These are phyloP conservation scores for Fusarium vanettenii DNA, from an alignment of 2,329 filamentous ascomycete genomes.

Conservation along the genomic window DNA sequence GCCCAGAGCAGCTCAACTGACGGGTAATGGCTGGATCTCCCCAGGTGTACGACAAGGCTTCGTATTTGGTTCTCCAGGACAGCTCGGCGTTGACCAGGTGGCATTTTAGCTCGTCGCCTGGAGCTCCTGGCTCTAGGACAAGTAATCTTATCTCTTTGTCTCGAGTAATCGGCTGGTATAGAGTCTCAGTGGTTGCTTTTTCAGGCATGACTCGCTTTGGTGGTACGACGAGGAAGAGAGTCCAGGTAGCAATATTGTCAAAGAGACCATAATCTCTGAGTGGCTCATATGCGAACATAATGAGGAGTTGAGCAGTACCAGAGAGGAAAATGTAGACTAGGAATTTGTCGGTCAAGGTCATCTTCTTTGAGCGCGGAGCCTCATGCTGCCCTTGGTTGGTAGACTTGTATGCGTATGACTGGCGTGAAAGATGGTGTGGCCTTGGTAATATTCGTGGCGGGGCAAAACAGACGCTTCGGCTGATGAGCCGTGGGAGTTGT, in stretches of 20 bases:
- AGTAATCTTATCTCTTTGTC: not conserved
- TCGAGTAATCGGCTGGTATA: not conserved
- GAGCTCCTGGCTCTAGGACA: not conserved
- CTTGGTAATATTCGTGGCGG: not conserved
- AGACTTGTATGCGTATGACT: not conserved
- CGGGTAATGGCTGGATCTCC: not conserved
- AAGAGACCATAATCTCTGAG: not conserved
- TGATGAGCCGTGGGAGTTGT: not conserved
- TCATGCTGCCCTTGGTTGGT: not conserved
- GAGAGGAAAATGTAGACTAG: not conserved
- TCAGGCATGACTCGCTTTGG: not conserved
- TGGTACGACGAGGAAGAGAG: not conserved
- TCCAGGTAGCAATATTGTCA: not conserved
- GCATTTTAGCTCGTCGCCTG: not conserved
- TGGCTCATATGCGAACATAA: not conserved
- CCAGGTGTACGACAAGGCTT: not conserved
- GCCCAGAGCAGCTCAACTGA: not conserved
- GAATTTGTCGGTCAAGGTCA: not conserved
- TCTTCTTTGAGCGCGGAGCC: not conserved
- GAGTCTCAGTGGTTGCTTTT: not conserved
- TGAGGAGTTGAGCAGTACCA: not conserved
- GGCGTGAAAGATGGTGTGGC: not conserved
- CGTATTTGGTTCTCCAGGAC: not conserved
- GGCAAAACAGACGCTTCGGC: not conserved
- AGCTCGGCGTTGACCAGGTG: not conserved